Conservation (phyloP, 768 basidiomycete genomes). For the Psilocybe subaeruginosa region DNA sequence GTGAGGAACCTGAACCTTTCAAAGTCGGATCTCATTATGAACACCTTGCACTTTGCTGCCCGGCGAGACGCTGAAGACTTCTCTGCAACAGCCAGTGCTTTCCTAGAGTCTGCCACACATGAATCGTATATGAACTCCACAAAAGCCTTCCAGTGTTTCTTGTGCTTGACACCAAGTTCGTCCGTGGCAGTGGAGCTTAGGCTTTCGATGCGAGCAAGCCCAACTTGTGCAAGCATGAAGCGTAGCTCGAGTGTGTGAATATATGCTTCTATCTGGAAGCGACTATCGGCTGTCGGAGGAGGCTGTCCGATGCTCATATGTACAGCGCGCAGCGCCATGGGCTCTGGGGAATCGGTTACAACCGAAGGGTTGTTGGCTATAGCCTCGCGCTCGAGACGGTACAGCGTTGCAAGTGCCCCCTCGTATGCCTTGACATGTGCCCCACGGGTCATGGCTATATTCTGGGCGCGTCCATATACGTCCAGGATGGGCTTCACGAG, state of each 20-base stretch:
- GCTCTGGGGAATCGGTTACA: constrained; percentile 42
- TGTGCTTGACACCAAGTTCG: constrained; percentile 26
- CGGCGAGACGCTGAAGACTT: constrained; percentile 58
- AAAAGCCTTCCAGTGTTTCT: constrained; percentile 47
- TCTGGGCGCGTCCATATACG: constrained; percentile 41
- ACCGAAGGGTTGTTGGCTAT: constrained; percentile 33
- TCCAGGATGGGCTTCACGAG: constrained; percentile 34
- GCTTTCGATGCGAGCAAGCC: constrained; percentile 16
- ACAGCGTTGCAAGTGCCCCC: constrained; percentile 55
- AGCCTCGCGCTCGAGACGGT: constrained; percentile 46
- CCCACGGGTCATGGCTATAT: constrained; percentile 47
- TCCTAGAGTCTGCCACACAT: constrained; percentile 50
- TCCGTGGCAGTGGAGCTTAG: background rate
- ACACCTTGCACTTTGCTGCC: constrained; percentile 45
- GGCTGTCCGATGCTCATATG: constrained; percentile 56
- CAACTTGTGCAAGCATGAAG: constrained; percentile 41
- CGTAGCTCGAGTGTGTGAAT: constrained; percentile 57
- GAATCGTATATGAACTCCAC: constrained; percentile 47
- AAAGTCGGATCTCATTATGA: constrained; percentile 45
- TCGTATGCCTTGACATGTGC: constrained; percentile 65
- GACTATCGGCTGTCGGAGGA: constrained; percentile 58
- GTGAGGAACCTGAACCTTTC: constrained; percentile 47
- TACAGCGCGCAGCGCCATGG: constrained; percentile 52
- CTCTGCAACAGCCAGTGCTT: constrained; percentile 48
- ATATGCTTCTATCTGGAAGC: constrained; percentile 64